Conservation (phyloP, 2,329 filamentous ascomycete genomes). For the Alternaria brassicicola region DNA sequence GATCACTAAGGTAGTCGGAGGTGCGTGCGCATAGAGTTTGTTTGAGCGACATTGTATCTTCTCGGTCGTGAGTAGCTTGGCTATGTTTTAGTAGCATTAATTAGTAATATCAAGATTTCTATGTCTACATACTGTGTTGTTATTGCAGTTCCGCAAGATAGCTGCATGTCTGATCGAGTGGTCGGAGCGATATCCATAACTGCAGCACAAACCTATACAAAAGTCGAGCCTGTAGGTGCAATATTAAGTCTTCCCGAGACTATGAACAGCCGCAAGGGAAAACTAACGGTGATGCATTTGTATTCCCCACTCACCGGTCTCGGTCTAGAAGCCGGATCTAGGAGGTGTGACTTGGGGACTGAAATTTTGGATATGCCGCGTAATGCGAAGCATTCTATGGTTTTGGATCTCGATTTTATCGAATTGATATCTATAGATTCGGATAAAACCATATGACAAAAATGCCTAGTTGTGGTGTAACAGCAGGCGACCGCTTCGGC, state of each 20-base stretch:
- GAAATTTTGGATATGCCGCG: too few species aligned
- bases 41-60: neutral
- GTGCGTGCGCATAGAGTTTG: neutral
- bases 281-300: accelerated
- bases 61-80: neutral
- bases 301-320: neutral
- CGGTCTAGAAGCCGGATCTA: neutral
- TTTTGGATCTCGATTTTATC: too few species aligned
- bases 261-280: neutral
- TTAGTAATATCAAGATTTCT: neutral
- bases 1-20: neutral
- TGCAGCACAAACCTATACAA: neutral
- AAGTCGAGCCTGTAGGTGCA: neutral
- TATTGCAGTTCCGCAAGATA: neutral
- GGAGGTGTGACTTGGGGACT: too few species aligned
- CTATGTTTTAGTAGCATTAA: neutral
- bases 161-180: neutral
- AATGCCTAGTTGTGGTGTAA: neutral
- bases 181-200: too few species aligned
- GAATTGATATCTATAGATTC: too few species aligned
- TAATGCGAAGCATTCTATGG: too few species aligned
- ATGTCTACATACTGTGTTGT: neutral
- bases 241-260: too few species aligned
- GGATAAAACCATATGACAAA: too few species aligned
- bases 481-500: neutral